A percentile compares a stretch with the other conserved stretches of the same genome.
phyloP scores from a whole-genome alignment of 495 filamentous ascomycete species.

The Trichoderma reesei region DNA sequence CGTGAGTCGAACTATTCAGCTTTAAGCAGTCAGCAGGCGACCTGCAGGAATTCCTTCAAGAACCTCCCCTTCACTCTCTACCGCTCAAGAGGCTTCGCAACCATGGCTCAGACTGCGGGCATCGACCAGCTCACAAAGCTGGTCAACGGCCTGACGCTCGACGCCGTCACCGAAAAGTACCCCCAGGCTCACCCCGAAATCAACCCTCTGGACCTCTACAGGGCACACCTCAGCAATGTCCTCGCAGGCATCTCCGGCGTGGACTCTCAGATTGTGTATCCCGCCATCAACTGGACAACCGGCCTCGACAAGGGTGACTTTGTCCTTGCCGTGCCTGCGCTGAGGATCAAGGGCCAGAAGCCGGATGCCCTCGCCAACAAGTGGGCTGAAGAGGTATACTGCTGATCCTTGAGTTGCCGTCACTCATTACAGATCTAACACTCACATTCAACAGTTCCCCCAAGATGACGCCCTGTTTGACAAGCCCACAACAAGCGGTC shows the following conservation, averaged over 20 bases:
- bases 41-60: background rate
- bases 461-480: slow-evolving; percentile 61
- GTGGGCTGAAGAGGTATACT: slow-evolving; percentile 53
- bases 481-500: slow-evolving; percentile 50
- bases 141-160: slow-evolving; percentile 31
- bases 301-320: slow-evolving; percentile 86
- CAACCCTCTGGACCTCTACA: slow-evolving; percentile 85
- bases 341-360: slow-evolving; percentile 75
- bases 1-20: background rate
- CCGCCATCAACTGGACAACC: slow-evolving; percentile 69
- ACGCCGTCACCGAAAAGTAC: slow-evolving; percentile 32
- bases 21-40: background rate
- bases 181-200: slow-evolving; percentile 52
- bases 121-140: slow-evolving; percentile 29
- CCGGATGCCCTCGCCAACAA: slow-evolving; percentile 61
- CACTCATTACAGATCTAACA: background rate
- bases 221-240: slow-evolving; percentile 67
- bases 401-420: background rate
- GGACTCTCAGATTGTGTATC: slow-evolving; percentile 65
- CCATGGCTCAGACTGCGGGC: slow-evolving; percentile 5
- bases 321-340: slow-evolving; percentile 64
- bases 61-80: background rate
- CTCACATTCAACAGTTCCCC: slow-evolving; percentile 45
- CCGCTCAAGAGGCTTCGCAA: background rate
- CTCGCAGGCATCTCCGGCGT: slow-evolving; percentile 65